Base-by-base conservation (phyloP, 306 rosid species). In the Vicia villosa region DNA sequence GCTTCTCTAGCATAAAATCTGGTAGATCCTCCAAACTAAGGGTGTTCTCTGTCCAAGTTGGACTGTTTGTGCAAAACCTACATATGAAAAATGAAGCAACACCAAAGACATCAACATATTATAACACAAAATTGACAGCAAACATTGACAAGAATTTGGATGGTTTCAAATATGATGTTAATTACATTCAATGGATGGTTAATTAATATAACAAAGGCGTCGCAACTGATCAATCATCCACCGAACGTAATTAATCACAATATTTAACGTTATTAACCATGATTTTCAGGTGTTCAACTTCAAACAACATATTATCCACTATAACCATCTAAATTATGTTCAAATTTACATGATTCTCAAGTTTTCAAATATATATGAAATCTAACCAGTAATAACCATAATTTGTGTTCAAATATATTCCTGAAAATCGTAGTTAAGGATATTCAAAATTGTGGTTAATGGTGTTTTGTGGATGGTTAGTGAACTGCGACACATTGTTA, bases 51-150 rank as follows among this genome's bases (percentile, higher is more conserved):
- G 71, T 76, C 91, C 88, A 88, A 69, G 86, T 84, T 36, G 85
- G 76, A 79, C 87, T 85, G 81, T 93, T 93, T 69, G 97, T 82
- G 67, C 88, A 86, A 56, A 83, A 67, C 83, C 98, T 94, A 81
- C 37, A 50, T 68, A 51, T 41, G 43, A 70, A 43, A 42, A 17
- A 84, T 13, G 72, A 78, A 69, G 26, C 28, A 45, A 73, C 37
- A 78, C 38, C 24, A 69, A 58, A 24, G 62, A 32, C 77, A 74
- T 68, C 58, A 50, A 74, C 72, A 34, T 14, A 50, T 66, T 36
- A 47, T 16, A 66, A 71, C 38, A 54, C 38, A 40, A 40, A 55
- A 3, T 43, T 43, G 17, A 13, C 43, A 38, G 12, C 14, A 38
- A 38, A 38, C 10, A 12, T 38, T 4, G 14, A 38, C 49, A 43